Conservation (phyloP, 163 green algal species). For the Trebouxiophyceae sp. region DNA sequence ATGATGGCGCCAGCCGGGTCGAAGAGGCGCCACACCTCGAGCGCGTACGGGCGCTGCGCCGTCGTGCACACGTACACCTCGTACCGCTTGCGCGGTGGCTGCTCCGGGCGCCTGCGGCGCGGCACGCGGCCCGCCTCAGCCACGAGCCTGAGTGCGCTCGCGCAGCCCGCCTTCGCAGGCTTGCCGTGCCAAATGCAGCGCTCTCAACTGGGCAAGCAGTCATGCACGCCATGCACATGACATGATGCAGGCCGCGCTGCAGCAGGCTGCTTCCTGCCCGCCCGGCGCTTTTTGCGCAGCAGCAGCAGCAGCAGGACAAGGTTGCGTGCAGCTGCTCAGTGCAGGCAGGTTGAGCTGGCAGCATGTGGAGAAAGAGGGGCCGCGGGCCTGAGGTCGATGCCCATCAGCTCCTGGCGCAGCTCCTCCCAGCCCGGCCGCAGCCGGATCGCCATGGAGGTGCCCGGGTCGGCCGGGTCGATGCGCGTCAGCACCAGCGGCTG, state of each 20-base stretch:
- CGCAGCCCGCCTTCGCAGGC: background rate
- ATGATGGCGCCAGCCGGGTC: slow-evolving; percentile 49
- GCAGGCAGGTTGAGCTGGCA: background rate
- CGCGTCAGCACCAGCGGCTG: slow-evolving; percentile 57
- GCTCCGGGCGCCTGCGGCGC: slow-evolving; percentile 11
- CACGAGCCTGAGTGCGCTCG: too few relatives aligned
- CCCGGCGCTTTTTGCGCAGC: too few relatives aligned
- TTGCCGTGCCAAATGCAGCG: slow-evolving; percentile 3
- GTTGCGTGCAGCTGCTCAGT: too few relatives aligned
- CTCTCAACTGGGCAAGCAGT: too few relatives aligned
- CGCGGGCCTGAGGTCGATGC: background rate
- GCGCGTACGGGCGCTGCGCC: slow-evolving; percentile 70
- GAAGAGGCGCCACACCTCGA: slow-evolving; percentile 81
- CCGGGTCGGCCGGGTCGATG: slow-evolving; percentile 48
- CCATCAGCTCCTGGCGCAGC: slow-evolving; percentile 18
- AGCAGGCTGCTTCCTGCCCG: too few relatives aligned
- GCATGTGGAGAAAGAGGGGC: background rate
- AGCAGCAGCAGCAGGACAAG: too few relatives aligned
- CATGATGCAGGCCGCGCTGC: too few relatives aligned
- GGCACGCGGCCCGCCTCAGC: too few relatives aligned
- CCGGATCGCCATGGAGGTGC: slow-evolving; percentile 72
- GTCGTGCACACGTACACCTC: slow-evolving; percentile 83
- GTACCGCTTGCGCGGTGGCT: too few relatives aligned
- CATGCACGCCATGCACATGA: too few relatives aligned
- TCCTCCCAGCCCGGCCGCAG: slow-evolving; percentile 56